Evolutionary conservation across 257 asterid genomes (phyloP).

Genomic region (Solanum virginianum): DNA sequence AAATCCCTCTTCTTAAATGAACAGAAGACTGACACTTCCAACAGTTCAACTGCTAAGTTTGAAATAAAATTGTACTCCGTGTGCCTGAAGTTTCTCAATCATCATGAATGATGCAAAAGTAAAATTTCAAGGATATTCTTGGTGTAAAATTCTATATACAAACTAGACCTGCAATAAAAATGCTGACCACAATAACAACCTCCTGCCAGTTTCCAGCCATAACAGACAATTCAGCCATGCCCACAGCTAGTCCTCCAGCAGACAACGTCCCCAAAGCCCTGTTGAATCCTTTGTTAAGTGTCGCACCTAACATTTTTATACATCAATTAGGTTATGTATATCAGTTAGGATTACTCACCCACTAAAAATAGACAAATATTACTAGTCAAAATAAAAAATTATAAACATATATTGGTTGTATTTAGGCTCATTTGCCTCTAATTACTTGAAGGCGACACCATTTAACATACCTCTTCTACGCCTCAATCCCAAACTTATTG

Average conservation of each 20-base stretch:
- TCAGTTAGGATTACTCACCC: not conserved
- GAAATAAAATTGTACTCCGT: not conserved
- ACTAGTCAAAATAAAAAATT: not conserved
- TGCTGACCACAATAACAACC: conserved; percentile 53
- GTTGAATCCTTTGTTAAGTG: conserved; percentile 37
- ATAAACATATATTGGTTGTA: not conserved
- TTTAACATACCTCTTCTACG: not conserved
- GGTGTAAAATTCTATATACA: not conserved
- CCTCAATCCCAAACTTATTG: not conserved
- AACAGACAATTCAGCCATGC: conserved; percentile 28
- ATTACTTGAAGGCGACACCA: conserved; percentile 18
- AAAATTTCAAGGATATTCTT: not conserved
- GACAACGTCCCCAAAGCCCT: conserved; percentile 40
- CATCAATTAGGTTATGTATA: not conserved
- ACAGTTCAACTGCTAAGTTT: not conserved
- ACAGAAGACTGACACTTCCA: not conserved
- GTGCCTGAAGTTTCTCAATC: not conserved
- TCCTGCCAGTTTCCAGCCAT: conserved; percentile 50
- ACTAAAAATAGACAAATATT: conserved; percentile 19
- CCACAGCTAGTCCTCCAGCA: conserved; percentile 36
- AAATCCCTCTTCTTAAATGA: not conserved
- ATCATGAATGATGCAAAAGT: not conserved
- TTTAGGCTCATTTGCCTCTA: conserved; percentile 20
- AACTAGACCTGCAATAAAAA: conserved; percentile 55
- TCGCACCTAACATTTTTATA: conserved; percentile 21